Conservation (phyloP, 2,329 filamentous ascomycete genomes). For the Talaromyces albobiverticillius region DNA sequence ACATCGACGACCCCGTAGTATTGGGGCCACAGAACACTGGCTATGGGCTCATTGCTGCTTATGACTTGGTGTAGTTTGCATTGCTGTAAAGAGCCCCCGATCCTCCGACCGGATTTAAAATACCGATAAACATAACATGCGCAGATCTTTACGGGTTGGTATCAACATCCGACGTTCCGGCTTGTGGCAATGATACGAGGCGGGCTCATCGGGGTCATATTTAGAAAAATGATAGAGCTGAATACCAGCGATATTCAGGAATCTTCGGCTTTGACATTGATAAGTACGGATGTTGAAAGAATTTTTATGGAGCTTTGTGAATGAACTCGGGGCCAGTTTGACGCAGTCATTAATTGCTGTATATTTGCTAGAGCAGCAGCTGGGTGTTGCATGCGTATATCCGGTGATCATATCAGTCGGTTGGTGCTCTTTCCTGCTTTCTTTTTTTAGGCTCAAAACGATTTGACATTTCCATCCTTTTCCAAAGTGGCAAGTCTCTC, state of each 20-base stretch:
- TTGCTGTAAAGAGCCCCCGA: slow-evolving; percentile 11
- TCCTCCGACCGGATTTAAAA: too few relatives aligned
- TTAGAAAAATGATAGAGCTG: slow-evolving; percentile 1
- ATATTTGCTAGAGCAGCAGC: slow-evolving; percentile 27
- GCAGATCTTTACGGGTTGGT: slow-evolving; percentile 8
- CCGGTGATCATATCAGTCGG: slow-evolving; percentile 30
- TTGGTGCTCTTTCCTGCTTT: slow-evolving; percentile 17
- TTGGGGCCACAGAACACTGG: slow-evolving; percentile 7
- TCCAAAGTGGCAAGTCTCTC: slow-evolving; percentile 15
- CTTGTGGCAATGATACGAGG: slow-evolving; percentile 8
- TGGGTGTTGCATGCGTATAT: slow-evolving; percentile 31
- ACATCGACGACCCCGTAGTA: slow-evolving; percentile 10
- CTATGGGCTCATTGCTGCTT: slow-evolving; percentile 10
- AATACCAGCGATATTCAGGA: neutral
- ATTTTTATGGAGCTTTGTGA: slow-evolving; percentile 5
- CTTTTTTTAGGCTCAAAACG: slow-evolving; percentile 7
- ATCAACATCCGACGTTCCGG: slow-evolving; percentile 9
- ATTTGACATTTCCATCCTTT: slow-evolving; percentile 12
- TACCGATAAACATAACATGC: too few relatives aligned
- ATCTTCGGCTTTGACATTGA: slow-evolving; percentile 6
- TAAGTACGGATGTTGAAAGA: slow-evolving; percentile 10
- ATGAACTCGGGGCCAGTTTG: slow-evolving; percentile 32
- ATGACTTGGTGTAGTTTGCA: slow-evolving; percentile 5
- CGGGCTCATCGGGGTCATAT: slow-evolving; percentile 5
- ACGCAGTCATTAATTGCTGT: slow-evolving; percentile 35